Percentiles rank a stretch among this genome's conserved stretches.
phyloP scores from a whole-genome alignment of 129 eudicot genomes.

The Glebionis coronaria region DNA sequence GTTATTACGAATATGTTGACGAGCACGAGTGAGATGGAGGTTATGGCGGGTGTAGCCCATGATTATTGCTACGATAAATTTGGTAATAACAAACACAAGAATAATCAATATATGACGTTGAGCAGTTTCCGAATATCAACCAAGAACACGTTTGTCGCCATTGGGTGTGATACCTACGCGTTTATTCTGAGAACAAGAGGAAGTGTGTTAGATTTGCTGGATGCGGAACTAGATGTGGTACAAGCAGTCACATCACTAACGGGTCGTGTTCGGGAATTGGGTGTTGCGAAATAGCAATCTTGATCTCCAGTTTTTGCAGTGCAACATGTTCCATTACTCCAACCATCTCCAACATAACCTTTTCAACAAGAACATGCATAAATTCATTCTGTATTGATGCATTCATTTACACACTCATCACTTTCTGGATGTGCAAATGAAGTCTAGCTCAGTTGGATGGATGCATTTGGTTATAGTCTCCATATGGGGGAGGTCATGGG shows the following conservation, averaged over 20 bases:
- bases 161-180: slow-evolving; percentile 25
- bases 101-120: background rate
- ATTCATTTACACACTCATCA: slow-evolving; percentile 1
- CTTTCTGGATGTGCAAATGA: too few relatives aligned
- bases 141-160: slow-evolving; percentile 22
- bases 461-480: too few relatives aligned
- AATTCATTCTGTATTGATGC: slow-evolving; percentile 23
- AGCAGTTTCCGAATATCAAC: background rate
- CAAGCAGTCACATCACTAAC: background rate
- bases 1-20: slow-evolving; percentile 1
- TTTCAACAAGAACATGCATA: slow-evolving; percentile 30
- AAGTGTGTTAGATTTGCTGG: background rate
- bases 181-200: background rate
- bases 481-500: too few relatives aligned
- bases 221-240: slow-evolving; percentile 16
- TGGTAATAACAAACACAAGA: background rate
- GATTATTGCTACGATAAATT: slow-evolving; percentile 23
- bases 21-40: slow-evolving; percentile 9
- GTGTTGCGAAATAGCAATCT: slow-evolving; percentile 31
- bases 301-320: background rate
- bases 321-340: slow-evolving; percentile 24
- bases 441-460: too few relatives aligned
- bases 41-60: background rate
- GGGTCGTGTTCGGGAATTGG: slow-evolving; percentile 38
- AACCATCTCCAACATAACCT: slow-evolving; percentile 33